Percentiles rank a stretch among this genome's conserved stretches.
These are phyloP conservation scores for Sonneratia caseolaris DNA, from an alignment of 345 rosid species.

Conservation along the genomic window DNA sequence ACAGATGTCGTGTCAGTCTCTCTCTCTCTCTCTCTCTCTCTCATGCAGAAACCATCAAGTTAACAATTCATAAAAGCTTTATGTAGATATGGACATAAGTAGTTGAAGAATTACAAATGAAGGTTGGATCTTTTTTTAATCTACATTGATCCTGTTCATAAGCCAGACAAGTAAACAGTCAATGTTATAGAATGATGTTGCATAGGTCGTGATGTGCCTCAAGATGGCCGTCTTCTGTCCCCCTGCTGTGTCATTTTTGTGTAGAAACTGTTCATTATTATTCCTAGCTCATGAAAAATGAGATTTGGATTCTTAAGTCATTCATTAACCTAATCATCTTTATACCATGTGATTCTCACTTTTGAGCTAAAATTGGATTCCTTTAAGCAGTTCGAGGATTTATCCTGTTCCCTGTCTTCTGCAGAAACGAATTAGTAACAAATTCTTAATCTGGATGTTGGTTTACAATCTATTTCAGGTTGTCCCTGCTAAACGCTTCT, in stretches of 20 bases:
- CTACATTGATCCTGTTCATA: not conserved
- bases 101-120: not conserved
- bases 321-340: not conserved
- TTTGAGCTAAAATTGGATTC: not conserved
- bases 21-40: slow-evolving; percentile 1
- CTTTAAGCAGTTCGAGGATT: not conserved
- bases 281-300: too few species aligned
- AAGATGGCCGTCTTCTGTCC: too few species aligned
- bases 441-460: not conserved
- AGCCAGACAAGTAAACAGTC: not conserved
- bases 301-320: not conserved
- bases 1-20: slow-evolving; percentile 80
- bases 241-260: not conserved
- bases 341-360: not conserved
- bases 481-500: slow-evolving; percentile 64
- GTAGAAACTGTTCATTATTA: not conserved
- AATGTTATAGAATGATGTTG: not conserved
- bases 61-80: not conserved
- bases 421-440: not conserved
- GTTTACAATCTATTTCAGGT: slow-evolving; percentile 34
- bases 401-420: not conserved
- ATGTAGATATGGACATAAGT: not conserved
- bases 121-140: not conserved
- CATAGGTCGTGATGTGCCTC: not conserved
- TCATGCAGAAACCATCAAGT: not conserved